phyloP scores from a whole-genome alignment of 2,329 filamentous ascomycete species.

The Phialophora chinensis region DNA sequence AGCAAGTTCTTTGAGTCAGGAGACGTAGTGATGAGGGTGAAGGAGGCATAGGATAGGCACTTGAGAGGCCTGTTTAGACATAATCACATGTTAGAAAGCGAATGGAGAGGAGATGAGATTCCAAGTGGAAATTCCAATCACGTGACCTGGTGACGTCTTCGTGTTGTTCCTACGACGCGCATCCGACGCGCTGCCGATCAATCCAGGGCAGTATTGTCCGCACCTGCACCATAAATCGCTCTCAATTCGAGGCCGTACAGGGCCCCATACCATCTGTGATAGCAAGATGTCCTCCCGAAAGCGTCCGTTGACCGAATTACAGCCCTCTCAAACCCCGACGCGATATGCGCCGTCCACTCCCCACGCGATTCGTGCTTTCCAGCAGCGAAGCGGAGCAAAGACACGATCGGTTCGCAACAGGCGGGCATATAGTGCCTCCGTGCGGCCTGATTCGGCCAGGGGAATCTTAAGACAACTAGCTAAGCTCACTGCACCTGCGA shows the following conservation, averaged over 20 bases:
- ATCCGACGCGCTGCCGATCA: neutral
- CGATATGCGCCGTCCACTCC: slow-evolving; percentile 59
- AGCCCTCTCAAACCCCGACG: slow-evolving; percentile 39
- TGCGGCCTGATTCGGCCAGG: slow-evolving; percentile 61
- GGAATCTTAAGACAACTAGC: slow-evolving; percentile 61
- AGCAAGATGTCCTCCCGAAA: slow-evolving; percentile 36
- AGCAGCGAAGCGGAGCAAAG: slow-evolving; percentile 50
- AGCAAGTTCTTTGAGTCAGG: neutral
- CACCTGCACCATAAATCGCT: neutral
- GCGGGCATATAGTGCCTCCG: slow-evolving; percentile 37
- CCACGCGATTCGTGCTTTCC: slow-evolving; percentile 60
- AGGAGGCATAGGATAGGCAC: neutral
- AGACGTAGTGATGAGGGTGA: neutral
- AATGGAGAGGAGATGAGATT: neutral
- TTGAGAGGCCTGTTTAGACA: neutral
- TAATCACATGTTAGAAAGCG: neutral
- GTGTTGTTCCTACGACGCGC: slow-evolving; percentile 8
- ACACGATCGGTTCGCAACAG: slow-evolving; percentile 36
- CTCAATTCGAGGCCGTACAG: neutral
- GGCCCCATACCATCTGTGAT: neutral
- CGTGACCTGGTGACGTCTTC: slow-evolving; percentile 3
- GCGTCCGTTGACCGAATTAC: slow-evolving; percentile 26
- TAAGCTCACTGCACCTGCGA: slow-evolving; percentile 59
- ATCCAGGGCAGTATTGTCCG: neutral
- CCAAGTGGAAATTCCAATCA: neutral